Conservation (phyloP, 192 early-diverging fungal species). For the Coemansia sp. region DNA sequence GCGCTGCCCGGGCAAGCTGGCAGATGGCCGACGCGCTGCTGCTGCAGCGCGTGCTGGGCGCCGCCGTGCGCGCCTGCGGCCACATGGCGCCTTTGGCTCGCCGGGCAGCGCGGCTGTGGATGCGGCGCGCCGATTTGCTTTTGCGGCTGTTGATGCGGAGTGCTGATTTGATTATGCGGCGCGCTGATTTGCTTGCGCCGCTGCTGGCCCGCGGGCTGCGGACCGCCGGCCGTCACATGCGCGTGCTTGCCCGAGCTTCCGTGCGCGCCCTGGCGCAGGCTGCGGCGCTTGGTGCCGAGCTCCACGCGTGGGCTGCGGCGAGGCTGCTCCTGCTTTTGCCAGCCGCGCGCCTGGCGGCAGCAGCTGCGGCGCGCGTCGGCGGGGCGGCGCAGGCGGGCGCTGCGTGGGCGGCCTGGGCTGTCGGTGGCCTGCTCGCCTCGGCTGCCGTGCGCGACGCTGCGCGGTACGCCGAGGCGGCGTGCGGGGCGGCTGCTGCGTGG, state of each 20-base stretch:
- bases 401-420: neutral
- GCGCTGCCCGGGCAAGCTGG: neutral
- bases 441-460: neutral
- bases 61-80: neutral
- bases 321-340: neutral
- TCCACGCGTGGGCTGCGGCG: neutral
- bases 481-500: neutral
- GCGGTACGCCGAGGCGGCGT: neutral
- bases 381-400: neutral
- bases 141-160: too few relatives aligned
- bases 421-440: constrained; percentile 1
- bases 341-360: neutral
- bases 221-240: neutral
- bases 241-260: neutral
- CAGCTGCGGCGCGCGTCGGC: neutral
- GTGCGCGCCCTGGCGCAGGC: neutral
- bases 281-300: neutral
- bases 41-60: neutral
- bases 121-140: too few relatives aligned
- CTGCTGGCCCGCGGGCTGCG: neutral
- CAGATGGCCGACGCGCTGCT: constrained; percentile 5
- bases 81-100: neutral
- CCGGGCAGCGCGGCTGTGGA: neutral
- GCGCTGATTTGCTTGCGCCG: neutral
- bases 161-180: too few relatives aligned